Percentiles rank a stretch among this genome's conserved stretches.
Evolutionary conservation across 169 alveolate species (phyloP).

Genomic region (Plasmodium knowlesi): DNA sequence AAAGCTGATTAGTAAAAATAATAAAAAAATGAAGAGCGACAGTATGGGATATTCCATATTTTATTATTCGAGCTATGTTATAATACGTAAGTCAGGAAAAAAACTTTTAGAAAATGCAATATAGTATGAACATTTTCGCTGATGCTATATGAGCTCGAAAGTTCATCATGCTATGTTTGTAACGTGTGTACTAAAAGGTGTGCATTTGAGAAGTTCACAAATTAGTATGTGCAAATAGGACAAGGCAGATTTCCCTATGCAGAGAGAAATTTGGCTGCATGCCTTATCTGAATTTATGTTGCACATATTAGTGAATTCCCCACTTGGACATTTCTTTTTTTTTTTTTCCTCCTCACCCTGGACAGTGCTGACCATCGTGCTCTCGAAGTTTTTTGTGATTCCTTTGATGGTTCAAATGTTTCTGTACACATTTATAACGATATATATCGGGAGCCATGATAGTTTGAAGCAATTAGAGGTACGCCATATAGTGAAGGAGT

Average conservation of each 20-base stretch:
- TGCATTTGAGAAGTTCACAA: not conserved
- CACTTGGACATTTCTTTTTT: not conserved
- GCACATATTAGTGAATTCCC: not conserved
- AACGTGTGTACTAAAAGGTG: not conserved
- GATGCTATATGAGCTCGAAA: not conserved
- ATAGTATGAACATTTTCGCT: not conserved
- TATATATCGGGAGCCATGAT: constrained; percentile 73
- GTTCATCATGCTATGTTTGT: not conserved
- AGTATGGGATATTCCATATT: constrained; percentile 22
- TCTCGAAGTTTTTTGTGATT: constrained; percentile 59
- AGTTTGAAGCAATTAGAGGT: constrained; percentile 74
- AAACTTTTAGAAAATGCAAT: not conserved
- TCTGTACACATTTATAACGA: constrained; percentile 68
- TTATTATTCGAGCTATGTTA: constrained; percentile 34
- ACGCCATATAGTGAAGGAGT: not conserved
- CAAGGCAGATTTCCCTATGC: not conserved
- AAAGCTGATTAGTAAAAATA: constrained; percentile 35
- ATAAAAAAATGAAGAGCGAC: constrained; percentile 50
- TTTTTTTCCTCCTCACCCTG: not conserved
- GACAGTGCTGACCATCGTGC: constrained; percentile 43
- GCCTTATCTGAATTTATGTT: not conserved
- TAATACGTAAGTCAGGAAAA: constrained; percentile 41
- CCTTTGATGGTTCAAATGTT: constrained; percentile 66
- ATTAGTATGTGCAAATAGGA: not conserved
- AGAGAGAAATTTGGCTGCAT: not conserved